phyloP scores from a whole-genome alignment of 768 basidiomycete species.

The Mycena rebaudengoi region DNA sequence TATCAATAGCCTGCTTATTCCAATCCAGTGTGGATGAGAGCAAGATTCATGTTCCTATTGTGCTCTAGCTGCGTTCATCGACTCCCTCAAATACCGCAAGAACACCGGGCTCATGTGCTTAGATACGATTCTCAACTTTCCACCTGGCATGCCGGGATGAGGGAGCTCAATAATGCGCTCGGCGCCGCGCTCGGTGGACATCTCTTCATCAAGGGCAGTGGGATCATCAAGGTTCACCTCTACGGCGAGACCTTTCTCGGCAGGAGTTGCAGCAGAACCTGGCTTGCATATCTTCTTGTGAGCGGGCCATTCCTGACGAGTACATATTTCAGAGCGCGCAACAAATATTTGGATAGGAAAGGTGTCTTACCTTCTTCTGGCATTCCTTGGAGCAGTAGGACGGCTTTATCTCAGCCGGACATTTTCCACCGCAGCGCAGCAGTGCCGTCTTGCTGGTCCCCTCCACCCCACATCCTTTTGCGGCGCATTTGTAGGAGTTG shows the following conservation, averaged over 20 bases:
- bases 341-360: constrained; percentile 1
- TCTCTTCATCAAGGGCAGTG: constrained; percentile 1
- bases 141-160: constrained; percentile 8
- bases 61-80: background rate
- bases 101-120: constrained; percentile 7
- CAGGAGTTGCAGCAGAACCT: background rate
- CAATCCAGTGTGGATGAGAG: constrained; percentile 3
- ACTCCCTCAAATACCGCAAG: constrained; percentile 5
- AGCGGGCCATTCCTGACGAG: constrained; percentile 6
- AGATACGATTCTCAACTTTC: constrained; percentile 10
- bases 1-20: constrained; percentile 2
- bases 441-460: constrained; percentile 9
- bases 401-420: constrained; percentile 1
- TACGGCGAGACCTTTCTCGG: background rate
- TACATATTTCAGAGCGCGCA: constrained; percentile 1
- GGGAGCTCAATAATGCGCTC: constrained; percentile 13
- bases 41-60: constrained; percentile 1
- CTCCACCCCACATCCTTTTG: constrained; percentile 7
- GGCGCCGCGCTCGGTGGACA: background rate
- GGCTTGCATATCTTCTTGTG: constrained; percentile 14
- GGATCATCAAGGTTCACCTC: constrained; percentile 7
- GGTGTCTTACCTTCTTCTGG: constrained; percentile 10
- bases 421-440: constrained; percentile 9
- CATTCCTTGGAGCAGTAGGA: constrained; percentile 15
- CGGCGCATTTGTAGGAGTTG: constrained; percentile 10